Conservation (phyloP, 768 basidiomycete species). For the Strobilomyces confusus region DNA sequence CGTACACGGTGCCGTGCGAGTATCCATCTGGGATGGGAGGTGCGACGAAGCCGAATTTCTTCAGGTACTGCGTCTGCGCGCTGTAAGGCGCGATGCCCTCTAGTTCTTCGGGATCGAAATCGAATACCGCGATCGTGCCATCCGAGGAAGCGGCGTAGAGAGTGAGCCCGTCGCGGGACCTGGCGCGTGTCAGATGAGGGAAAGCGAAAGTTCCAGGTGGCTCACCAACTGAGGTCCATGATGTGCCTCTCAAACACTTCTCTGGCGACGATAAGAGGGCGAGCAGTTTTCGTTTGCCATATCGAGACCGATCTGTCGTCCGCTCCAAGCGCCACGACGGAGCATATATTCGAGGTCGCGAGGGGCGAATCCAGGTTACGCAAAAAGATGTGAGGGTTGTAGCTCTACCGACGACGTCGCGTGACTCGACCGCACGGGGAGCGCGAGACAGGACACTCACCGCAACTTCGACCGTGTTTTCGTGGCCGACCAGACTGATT, state of each 20-base stretch:
- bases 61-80: conserved; percentile 75
- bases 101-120: conserved; percentile 75
- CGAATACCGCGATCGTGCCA: conserved; percentile 87
- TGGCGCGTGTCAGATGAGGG: conserved; percentile 30
- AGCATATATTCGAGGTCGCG: conserved; percentile 80
- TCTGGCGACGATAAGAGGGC: conserved; percentile 88
- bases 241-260: conserved; percentile 94
- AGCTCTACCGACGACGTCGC: conserved; percentile 31
- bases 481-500: conserved; percentile 93
- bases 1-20: conserved; percentile 45
- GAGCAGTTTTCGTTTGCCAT: conserved; percentile 91
- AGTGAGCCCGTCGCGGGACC: conserved; percentile 90
- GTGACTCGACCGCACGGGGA: conserved; percentile 2
- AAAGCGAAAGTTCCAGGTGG: background rate
- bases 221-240: conserved; percentile 93
- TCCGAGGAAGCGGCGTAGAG: conserved; percentile 96
- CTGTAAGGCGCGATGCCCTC: conserved; percentile 75
- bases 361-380: conserved; percentile 65
- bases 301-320: conserved; percentile 92
- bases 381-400: conserved; percentile 93
- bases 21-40: conserved; percentile 69
- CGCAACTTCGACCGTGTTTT: conserved; percentile 94
- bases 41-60: conserved; percentile 71
- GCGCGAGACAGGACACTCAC: conserved; percentile 41
- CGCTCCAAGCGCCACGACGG: conserved; percentile 89